Evolutionary conservation across 306 rosid genomes (phyloP).

Genomic region (Styphnolobium japonicum): DNA sequence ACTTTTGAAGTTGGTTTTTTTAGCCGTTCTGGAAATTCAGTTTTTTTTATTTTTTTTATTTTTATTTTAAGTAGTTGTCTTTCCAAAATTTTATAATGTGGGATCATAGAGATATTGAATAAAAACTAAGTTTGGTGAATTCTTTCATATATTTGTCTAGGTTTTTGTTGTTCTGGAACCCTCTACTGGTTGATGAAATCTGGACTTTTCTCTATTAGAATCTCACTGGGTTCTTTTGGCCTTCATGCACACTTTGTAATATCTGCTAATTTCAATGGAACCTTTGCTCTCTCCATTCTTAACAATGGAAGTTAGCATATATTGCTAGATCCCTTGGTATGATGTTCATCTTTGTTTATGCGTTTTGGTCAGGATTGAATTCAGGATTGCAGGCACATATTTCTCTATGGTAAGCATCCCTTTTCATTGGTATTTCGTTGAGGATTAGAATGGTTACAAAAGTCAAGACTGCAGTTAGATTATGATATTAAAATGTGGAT

Average conservation of each 20-base stretch:
- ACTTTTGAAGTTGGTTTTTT: background rate
- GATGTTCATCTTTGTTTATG: slow-evolving; percentile 33
- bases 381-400: slow-evolving; percentile 40
- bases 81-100: background rate
- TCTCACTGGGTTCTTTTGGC: slow-evolving; percentile 18
- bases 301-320: slow-evolving; percentile 11
- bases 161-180: slow-evolving; percentile 10
- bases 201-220: slow-evolving; percentile 9
- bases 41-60: background rate
- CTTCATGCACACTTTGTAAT: slow-evolving; percentile 5
- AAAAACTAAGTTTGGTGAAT: slow-evolving; percentile 7
- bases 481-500: slow-evolving; percentile 31
- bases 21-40: background rate
- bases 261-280: background rate
- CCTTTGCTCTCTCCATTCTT: background rate
- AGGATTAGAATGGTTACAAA: background rate
- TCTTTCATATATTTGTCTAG: background rate
- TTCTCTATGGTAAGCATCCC: slow-evolving; percentile 69
- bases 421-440: background rate
- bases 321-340: slow-evolving; percentile 42
- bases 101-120: slow-evolving; percentile 7
- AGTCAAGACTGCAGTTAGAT: slow-evolving; percentile 22
- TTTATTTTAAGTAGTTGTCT: background rate
- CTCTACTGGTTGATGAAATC: slow-evolving; percentile 35
- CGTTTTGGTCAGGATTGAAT: slow-evolving; percentile 56